phyloP scores from a whole-genome alignment of 164 flowering plant species.

The Aristolochia fimbriata region DNA sequence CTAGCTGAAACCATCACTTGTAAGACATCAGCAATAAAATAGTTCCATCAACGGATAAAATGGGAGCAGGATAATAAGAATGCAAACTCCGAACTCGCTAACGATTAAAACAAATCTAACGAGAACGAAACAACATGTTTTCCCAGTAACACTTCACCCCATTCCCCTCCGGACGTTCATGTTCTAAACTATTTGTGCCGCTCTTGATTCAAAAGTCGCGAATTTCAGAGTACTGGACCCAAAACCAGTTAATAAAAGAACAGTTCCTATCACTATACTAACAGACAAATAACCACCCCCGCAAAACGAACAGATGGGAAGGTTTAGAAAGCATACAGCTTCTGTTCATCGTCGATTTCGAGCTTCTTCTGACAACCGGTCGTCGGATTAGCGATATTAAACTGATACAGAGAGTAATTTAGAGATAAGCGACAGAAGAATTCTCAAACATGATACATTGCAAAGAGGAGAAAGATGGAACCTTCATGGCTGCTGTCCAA shows the following conservation, averaged over 20 bases:
- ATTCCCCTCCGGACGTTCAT: too few relatives aligned
- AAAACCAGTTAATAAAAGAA: background rate
- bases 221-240: too few relatives aligned
- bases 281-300: background rate
- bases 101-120: too few relatives aligned
- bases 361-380: slow-evolving; percentile 24
- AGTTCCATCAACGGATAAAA: too few relatives aligned
- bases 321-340: slow-evolving; percentile 10
- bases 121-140: too few relatives aligned
- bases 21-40: too few relatives aligned
- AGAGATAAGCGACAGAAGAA: background rate
- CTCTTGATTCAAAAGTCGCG: too few relatives aligned
- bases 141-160: too few relatives aligned
- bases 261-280: background rate
- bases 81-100: too few relatives aligned
- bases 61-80: too few relatives aligned
- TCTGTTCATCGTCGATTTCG: slow-evolving; percentile 15
- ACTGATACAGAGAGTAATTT: slow-evolving; percentile 5
- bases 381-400: slow-evolving; percentile 22
- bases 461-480: background rate
- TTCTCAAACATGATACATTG: background rate
- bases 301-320: background rate
- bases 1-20: too few relatives aligned
- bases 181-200: too few relatives aligned
- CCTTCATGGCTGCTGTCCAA: slow-evolving; percentile 9